Evolutionary conservation across 2,329 filamentous ascomycete species (phyloP), one percentile per base, ranked within the genome.

Genomic region (Penicillium occitanis): DNA sequence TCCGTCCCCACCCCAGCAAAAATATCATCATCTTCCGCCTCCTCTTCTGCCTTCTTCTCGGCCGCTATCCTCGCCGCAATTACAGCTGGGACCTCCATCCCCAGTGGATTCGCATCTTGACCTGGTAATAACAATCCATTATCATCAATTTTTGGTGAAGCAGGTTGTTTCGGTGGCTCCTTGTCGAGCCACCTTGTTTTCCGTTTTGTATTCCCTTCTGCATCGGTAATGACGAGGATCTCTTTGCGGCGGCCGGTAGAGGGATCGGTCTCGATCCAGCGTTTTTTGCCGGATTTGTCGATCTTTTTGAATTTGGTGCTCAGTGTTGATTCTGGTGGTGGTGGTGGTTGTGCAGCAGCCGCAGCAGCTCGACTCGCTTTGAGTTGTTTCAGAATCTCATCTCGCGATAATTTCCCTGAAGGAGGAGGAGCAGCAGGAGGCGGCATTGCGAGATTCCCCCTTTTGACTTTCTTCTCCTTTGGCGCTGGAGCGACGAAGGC

Each of bases 161-260:
- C 33, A 37, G 48, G 11, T 19, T 37, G 44, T 37, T 46, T 13
- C 13, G 30, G 42, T 22, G 30, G 72, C 51, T 77, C 71, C 19
- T 75, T 78, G 71, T 77, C 77, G 55, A 84, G 75, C 78, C 87
- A 88, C 68, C 84, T 80, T 19, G 86, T 80, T 73, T 88, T 89
- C 68, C 85, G 81, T 75, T 89, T 90, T 62, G 85, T 83, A 48
- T 85, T 86, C 14, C 87, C 87, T 64, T 88, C 80, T 22, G 83
- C 82, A 68, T 87, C 86, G 6, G 84, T 85, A 17, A 85, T 83
- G 44, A 87, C 82, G 14, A 89, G 76, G 2, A 89, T 82, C 70
- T 89, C 87, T 59, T 86, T 80, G 17, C 80, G 63, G 75, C 86
- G 72, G 72, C 81, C 81, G 17, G 51, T 64, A 51, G 71, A 77